Base-by-base conservation (phyloP, 371 early-diverging fungal species). In the Mortierella sp. region DNA sequence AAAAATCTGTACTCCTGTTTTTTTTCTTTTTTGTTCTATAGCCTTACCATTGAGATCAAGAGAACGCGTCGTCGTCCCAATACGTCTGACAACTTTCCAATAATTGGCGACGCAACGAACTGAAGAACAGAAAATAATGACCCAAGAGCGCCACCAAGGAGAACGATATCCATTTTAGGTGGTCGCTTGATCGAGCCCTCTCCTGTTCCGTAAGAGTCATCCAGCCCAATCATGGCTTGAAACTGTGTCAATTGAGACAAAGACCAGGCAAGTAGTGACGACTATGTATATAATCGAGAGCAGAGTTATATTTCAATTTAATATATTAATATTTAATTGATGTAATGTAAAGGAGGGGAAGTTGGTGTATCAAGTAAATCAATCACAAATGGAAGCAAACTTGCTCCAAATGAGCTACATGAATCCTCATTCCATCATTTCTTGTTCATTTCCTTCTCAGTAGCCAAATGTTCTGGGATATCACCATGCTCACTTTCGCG, bases 81-180 rank as follows among this genome's bases (percentile, higher is more conserved):
- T 45, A 83, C 81, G 81, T 99, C 98, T 15, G 94, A 91, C 21
- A 92, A 82, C 28, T 88, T 84, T 10, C 98, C 99, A 63, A 97
- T 97, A 21, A 90, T 65, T 0, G 99, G 98, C 1, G 95, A 90
- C 36, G 93, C 91, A 33, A 97, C 52, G 82, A 96, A 97, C 82
- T 98, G 99, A 48, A 98, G 87, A n/a, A 98, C 87, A 19, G 97
- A 96, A 83, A 96, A 99, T 28, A 98, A 77, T 8, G 97, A 96
- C 0, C 98, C 98, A 4, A 99, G 70, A 10, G 94, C 84, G 0
- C 99, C 99, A n/a, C 99, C 99, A 58, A 98, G 86, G 41, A 99
- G 85, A 0, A 98, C 95, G 16, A 96, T 92, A 81, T 98, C 97
- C 89, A 91, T 90, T 72, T 88, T 90, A 19, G 85, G 84, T 47